These are phyloP conservation scores for Ambrosia hybrid DNA, from an alignment of 140 eudicot species.

Conservation along the genomic window DNA sequence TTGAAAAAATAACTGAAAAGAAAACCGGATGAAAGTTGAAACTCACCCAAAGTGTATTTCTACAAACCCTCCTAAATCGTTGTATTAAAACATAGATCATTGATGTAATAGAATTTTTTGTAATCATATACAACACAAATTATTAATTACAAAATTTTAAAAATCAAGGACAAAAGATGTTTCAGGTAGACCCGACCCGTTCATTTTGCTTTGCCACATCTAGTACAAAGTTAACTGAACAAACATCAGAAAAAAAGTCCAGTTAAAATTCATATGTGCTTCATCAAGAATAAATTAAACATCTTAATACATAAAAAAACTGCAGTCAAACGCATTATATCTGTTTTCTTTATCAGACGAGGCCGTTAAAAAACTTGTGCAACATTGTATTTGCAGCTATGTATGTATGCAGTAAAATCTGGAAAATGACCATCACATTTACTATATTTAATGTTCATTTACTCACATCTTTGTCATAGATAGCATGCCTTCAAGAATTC, in stretches of 20 bases:
- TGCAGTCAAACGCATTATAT: too few relatives aligned
- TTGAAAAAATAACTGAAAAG: not conserved
- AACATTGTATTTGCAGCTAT: not conserved
- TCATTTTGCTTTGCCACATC: not conserved
- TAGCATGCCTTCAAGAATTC: conserved; percentile 73
- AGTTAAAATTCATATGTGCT: not conserved
- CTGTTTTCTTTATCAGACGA: not conserved
- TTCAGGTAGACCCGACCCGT: not conserved
- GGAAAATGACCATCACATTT: not conserved
- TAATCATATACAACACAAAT: not conserved
- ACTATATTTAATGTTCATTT: not conserved
- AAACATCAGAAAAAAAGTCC: not conserved
- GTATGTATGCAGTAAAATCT: not conserved
- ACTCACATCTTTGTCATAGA: conserved; percentile 89
- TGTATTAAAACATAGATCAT: not conserved
- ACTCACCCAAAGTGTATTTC: too few relatives aligned
- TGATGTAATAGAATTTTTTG: not conserved
- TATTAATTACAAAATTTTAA: not conserved
- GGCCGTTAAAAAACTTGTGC: not conserved
- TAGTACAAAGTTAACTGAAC: not conserved
- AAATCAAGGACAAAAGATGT: not conserved
- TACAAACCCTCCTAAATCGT: too few relatives aligned
- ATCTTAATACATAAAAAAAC: not conserved
- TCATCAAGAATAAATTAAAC: not conserved
- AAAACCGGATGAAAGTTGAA: not conserved